Evolutionary conservation across 805 yeast species (phyloP).

Genomic region (Kluyveromyces lactis): DNA sequence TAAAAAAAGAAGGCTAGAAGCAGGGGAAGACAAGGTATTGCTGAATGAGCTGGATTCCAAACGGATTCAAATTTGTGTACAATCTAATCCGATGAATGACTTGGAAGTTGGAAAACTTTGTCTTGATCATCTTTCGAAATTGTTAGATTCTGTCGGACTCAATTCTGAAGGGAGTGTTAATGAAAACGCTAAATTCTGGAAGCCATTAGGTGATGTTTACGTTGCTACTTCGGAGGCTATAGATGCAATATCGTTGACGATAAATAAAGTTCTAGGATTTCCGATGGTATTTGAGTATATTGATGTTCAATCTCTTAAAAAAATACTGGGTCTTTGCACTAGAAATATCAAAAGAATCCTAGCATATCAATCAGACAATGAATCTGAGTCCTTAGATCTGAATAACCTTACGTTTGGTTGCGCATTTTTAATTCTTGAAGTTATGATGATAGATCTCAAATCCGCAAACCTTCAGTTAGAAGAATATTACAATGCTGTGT

Average conservation of each 20-base stretch:
- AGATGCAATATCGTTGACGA: slow-evolving; percentile 10
- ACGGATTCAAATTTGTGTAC: slow-evolving; percentile 1
- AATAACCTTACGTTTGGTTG: slow-evolving; percentile 28
- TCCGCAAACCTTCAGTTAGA: slow-evolving; percentile 42
- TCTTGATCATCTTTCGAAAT: slow-evolving; percentile 13
- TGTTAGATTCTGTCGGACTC: slow-evolving; percentile 9
- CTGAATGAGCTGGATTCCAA: background rate
- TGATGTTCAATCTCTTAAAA: slow-evolving; percentile 7
- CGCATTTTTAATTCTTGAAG: slow-evolving; percentile 31
- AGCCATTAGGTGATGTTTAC: slow-evolving; percentile 7
- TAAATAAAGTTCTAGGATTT: slow-evolving; percentile 15
- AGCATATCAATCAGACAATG: slow-evolving; percentile 1
- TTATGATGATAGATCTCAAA: slow-evolving; percentile 33
- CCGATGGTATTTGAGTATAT: slow-evolving; percentile 9
- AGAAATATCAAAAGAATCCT: slow-evolving; percentile 13
- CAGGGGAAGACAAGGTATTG: background rate
- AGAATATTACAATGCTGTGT: slow-evolving; percentile 27
- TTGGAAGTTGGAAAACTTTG: slow-evolving; percentile 15
- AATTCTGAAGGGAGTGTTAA: slow-evolving; percentile 3
- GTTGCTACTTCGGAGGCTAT: slow-evolving; percentile 12
- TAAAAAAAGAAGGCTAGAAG: background rate
- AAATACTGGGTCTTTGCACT: slow-evolving; percentile 14
- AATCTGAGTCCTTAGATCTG: slow-evolving; percentile 4
- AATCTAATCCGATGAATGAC: slow-evolving; percentile 16
- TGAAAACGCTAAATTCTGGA: slow-evolving; percentile 17